phyloP scores from a whole-genome alignment of 768 basidiomycete species.

The Boletus vermiculosoides region DNA sequence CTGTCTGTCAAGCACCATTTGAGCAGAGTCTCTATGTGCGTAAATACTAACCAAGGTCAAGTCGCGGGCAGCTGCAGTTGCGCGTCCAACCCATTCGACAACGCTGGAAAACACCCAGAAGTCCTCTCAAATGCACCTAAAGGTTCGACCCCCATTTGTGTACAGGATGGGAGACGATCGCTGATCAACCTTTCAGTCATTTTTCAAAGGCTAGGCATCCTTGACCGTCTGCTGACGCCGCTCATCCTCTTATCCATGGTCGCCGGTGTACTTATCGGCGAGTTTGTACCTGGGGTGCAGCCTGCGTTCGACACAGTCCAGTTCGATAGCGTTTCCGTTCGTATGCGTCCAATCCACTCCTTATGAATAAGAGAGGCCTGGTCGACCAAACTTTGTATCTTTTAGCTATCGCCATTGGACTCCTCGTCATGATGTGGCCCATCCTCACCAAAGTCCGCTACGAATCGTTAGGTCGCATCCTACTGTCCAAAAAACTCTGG shows the following conservation, averaged over 20 bases:
- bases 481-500: conserved; percentile 56
- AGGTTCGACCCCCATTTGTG: conserved; percentile 3
- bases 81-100: neutral
- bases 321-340: conserved; percentile 71
- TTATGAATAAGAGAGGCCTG: neutral
- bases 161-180: neutral
- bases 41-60: neutral
- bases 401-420: conserved; percentile 74
- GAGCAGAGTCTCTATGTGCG: neutral
- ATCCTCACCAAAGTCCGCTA: conserved; percentile 75
- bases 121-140: neutral
- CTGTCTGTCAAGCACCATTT: neutral
- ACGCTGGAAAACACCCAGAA: neutral
- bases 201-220: conserved; percentile 44
- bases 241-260: conserved; percentile 74
- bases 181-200: conserved; percentile 26
- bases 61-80: neutral
- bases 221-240: conserved; percentile 63
- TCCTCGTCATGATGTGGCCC: conserved; percentile 90
- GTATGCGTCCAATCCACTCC: conserved; percentile 44
- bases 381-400: neutral
- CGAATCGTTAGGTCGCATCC: conserved; percentile 59
- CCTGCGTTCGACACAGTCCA: conserved; percentile 59
- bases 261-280: conserved; percentile 70
- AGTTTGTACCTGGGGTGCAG: conserved; percentile 59